Evolutionary conservation across 2,329 filamentous ascomycete genomes (phyloP).

Genomic region (Exophiala sp.): DNA sequence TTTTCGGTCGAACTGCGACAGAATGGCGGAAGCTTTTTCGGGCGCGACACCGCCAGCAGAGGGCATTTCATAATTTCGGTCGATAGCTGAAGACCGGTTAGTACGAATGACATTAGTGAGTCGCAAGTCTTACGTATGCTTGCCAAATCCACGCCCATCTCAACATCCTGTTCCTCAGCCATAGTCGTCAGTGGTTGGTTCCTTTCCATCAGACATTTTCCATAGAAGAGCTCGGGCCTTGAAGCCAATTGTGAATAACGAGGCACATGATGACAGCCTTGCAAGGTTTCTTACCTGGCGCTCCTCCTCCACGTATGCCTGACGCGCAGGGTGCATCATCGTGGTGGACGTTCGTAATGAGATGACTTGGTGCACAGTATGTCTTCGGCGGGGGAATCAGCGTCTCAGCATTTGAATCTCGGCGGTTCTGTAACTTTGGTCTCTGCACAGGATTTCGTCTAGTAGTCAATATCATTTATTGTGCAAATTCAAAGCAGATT

Average conservation of each 20-base stretch:
- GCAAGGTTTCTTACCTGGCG: slow-evolving; percentile 52
- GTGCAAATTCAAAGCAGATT: too few species aligned
- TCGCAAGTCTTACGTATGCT: slow-evolving; percentile 52
- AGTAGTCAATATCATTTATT: too few species aligned
- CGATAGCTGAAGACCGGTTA: slow-evolving; percentile 47
- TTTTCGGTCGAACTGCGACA: slow-evolving; percentile 86
- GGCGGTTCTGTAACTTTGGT: too few species aligned
- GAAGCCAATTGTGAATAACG: slow-evolving; percentile 23
- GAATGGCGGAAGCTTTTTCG: slow-evolving; percentile 76
- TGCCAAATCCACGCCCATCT: slow-evolving; percentile 56
- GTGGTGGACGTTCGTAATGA: slow-evolving; percentile 23
- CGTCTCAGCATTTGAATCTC: too few species aligned
- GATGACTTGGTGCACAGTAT: too few species aligned
- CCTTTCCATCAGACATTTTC: slow-evolving; percentile 6
- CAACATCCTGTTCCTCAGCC: slow-evolving; percentile 43
- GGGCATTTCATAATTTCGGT: slow-evolving; percentile 80
- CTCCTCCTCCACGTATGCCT: slow-evolving; percentile 90
- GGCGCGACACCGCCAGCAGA: slow-evolving; percentile 59
- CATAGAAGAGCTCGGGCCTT: slow-evolving; percentile 20
- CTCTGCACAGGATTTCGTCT: too few species aligned
- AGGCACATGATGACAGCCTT: slow-evolving; percentile 1
- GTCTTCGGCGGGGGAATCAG: too few species aligned
- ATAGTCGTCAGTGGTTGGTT: slow-evolving; percentile 32
- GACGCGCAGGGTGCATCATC: slow-evolving; percentile 77
- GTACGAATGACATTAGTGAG: slow-evolving; percentile 2